These are phyloP conservation scores for Reticulascus tulasneorum DNA, from an alignment of 2,329 filamentous ascomycete species.

Conservation along the genomic window DNA sequence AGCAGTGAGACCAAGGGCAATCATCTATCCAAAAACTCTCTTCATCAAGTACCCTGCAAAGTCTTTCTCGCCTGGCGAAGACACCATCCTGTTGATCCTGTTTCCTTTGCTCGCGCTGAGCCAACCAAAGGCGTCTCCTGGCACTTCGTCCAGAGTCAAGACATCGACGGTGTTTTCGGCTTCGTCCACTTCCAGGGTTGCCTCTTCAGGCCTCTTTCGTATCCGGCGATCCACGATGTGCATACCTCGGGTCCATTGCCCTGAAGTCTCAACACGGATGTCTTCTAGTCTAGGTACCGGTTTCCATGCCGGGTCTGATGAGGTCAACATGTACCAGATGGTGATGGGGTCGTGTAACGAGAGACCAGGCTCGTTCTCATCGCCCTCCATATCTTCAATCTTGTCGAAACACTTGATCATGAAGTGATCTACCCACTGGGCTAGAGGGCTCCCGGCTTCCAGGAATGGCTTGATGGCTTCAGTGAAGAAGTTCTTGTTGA, in stretches of 20 bases:
- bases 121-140: conserved; percentile 75
- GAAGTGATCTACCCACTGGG: conserved; percentile 69
- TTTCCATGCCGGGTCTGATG: conserved; percentile 55
- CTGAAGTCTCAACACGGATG: conserved; percentile 81
- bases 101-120: conserved; percentile 72
- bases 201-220: conserved; percentile 48
- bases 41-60: conserved; percentile 66
- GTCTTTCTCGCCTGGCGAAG: conserved; percentile 61
- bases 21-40: conserved; percentile 53
- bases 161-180: conserved; percentile 28
- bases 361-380: conserved; percentile 54
- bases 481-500: conserved; percentile 58
- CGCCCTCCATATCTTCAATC: conserved; percentile 58
- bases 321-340: conserved; percentile 72
- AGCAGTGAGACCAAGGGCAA: neutral
- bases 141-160: conserved; percentile 44
- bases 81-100: conserved; percentile 69
- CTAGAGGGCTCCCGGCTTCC: conserved; percentile 65
- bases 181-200: conserved; percentile 23
- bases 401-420: conserved; percentile 67
- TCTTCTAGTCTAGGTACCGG: conserved; percentile 63
- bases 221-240: conserved; percentile 75
- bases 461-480: conserved; percentile 51
- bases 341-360: conserved; percentile 75
- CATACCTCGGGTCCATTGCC: conserved; percentile 94